Percentiles rank a stretch among this genome's conserved stretches.
These are phyloP conservation scores for Ceratocystis huliohia DNA, from an alignment of 2,329 filamentous ascomycete species.

Conservation along the genomic window DNA sequence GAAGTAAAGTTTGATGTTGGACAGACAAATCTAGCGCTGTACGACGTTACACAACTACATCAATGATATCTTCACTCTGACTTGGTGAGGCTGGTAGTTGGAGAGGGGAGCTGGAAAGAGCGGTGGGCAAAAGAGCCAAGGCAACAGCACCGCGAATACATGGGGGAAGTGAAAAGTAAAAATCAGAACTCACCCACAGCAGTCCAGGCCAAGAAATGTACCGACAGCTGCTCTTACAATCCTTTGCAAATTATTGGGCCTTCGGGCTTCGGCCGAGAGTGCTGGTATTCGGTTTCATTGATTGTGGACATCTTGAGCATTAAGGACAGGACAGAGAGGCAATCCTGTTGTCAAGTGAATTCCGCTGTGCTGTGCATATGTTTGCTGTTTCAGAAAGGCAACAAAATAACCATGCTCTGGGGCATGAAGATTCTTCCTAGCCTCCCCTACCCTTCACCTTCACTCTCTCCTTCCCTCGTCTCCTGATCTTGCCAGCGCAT, in stretches of 20 bases:
- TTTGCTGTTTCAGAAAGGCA: not conserved
- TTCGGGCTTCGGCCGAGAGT: not conserved
- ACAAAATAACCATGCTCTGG: not conserved
- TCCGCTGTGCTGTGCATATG: not conserved
- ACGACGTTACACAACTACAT: constrained; percentile 11
- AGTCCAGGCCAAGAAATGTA: not conserved
- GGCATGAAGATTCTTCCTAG: constrained; percentile 6
- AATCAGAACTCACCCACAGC: too few relatives aligned
- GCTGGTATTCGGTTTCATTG: not conserved
- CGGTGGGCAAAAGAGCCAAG: not conserved
- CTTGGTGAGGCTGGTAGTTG: not conserved
- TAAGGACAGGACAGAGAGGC: not conserved
- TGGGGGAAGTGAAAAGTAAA: not conserved
- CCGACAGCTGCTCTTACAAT: not conserved
- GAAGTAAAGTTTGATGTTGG: constrained; percentile 10
- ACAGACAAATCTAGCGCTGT: constrained; percentile 4
- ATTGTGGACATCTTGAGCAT: not conserved
- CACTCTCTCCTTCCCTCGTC: too few relatives aligned
- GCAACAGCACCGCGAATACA: not conserved
- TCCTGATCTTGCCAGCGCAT: not conserved
- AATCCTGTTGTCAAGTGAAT: not conserved
- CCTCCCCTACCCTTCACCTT: too few relatives aligned
- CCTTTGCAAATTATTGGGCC: constrained; percentile 1
- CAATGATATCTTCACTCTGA: not conserved
- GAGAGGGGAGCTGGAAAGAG: not conserved